These are phyloP conservation scores for Monosporascus sp. DNA, from an alignment of 2,329 filamentous ascomycete species.

Conservation along the genomic window DNA sequence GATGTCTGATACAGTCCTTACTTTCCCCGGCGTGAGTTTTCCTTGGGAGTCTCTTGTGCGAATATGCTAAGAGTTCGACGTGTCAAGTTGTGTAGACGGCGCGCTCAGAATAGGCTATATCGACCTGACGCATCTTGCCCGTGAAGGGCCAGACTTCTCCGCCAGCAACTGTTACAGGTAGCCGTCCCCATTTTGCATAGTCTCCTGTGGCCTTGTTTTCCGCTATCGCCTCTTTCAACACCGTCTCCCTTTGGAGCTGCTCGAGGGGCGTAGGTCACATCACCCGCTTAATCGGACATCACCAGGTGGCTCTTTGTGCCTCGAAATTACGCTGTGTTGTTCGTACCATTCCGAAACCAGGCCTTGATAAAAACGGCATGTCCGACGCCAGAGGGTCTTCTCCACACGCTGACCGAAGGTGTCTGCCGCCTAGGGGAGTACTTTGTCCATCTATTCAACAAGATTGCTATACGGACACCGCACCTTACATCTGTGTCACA, in stretches of 20 bases:
- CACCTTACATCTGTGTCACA: constrained; percentile 55
- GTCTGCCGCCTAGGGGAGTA: constrained; percentile 32
- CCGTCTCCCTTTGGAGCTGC: not conserved
- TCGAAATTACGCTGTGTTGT: constrained; percentile 63
- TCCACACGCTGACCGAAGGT: constrained; percentile 26
- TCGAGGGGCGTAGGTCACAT: not conserved
- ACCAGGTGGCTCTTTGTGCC: constrained; percentile 63
- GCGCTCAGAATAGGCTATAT: constrained; percentile 69
- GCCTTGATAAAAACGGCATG: constrained; percentile 58
- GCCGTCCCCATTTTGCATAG: constrained; percentile 5
- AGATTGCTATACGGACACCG: constrained; percentile 58
- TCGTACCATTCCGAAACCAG: constrained; percentile 64
- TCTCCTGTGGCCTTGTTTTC: not conserved
- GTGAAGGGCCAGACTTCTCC: constrained; percentile 64
- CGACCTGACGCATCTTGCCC: constrained; percentile 49
- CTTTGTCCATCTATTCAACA: constrained; percentile 60
- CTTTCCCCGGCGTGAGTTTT: constrained; percentile 61
- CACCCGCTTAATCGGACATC: constrained; percentile 7
- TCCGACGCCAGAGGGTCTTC: constrained; percentile 65
- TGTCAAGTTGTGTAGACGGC: constrained; percentile 63
- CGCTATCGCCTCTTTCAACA: not conserved
- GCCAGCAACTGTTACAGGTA: constrained; percentile 65
- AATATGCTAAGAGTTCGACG: constrained; percentile 51
- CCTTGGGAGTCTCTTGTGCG: constrained; percentile 60
- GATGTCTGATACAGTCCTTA: constrained; percentile 66